Conservation (phyloP, 352 stramenopile species). For the Pythium insidiosum region DNA sequence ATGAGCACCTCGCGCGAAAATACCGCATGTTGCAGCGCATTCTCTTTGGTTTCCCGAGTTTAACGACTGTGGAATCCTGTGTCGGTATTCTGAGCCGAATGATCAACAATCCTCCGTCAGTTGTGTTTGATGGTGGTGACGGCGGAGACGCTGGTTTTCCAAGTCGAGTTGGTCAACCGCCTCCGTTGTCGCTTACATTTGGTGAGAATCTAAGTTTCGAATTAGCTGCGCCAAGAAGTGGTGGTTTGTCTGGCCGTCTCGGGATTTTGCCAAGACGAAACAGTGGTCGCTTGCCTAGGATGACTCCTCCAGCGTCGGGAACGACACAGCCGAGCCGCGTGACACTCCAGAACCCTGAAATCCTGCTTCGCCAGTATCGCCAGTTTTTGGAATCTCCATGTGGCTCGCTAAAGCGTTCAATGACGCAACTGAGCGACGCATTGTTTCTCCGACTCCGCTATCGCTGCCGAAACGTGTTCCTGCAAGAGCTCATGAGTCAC, state of each 20-base stretch:
- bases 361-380: slow-evolving; percentile 63
- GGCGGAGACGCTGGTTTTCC: not conserved
- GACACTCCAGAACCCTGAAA: slow-evolving; percentile 61
- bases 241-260: no score
- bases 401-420: slow-evolving; percentile 41
- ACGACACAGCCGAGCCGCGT: no score
- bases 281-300: no score
- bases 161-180: not conserved
- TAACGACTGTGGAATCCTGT: slow-evolving; percentile 64
- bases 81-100: slow-evolving; percentile 69
- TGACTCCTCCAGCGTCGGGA: no score
- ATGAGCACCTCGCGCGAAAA: slow-evolving; percentile 64
- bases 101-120: slow-evolving; percentile 58
- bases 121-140: slow-evolving; percentile 47
- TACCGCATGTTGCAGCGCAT: slow-evolving; percentile 74
- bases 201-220: slow-evolving; percentile 50
- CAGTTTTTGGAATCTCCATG: slow-evolving; percentile 61
- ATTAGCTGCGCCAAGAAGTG: no score
- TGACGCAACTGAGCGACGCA: slow-evolving; percentile 54
- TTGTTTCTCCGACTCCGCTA: slow-evolving; percentile 67
- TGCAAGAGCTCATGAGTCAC: slow-evolving; percentile 81
- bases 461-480: slow-evolving; percentile 64
- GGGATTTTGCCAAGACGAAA: no score
- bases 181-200: slow-evolving; percentile 24
- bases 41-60: slow-evolving; percentile 62